Conservation (phyloP, 164 flowering plant genomes). For the Umbilicus rupestris region DNA sequence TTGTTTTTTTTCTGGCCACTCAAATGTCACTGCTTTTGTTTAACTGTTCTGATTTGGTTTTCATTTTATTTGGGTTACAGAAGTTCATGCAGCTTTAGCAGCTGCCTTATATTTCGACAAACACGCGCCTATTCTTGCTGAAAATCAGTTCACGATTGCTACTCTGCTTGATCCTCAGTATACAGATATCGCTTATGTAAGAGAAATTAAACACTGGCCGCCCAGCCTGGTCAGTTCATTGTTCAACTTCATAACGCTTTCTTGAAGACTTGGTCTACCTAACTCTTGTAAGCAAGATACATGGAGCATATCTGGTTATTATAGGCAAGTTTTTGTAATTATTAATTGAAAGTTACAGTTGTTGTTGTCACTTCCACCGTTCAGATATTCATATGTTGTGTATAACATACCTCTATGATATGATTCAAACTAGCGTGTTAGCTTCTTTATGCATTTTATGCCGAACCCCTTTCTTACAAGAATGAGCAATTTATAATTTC, state of each 20-base stretch:
- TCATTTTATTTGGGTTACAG: constrained; percentile 22
- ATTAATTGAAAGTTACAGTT: background rate
- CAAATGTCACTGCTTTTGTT: background rate
- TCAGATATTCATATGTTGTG: background rate
- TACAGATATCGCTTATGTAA: constrained; percentile 52
- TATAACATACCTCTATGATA: background rate
- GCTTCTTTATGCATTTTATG: background rate
- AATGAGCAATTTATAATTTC: background rate
- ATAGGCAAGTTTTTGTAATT: constrained; percentile 2
- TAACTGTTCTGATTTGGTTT: background rate
- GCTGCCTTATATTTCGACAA: constrained; percentile 59
- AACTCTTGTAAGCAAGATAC: background rate
- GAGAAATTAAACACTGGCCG: constrained; percentile 67
- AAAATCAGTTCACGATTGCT: constrained; percentile 63
- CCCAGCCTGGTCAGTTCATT: constrained; percentile 62
- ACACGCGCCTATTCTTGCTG: constrained; percentile 54
- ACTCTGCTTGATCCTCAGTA: constrained; percentile 64
- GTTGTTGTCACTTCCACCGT: background rate
- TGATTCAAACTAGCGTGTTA: background rate
- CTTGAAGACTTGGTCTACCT: constrained; percentile 16
- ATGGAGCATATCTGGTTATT: background rate
- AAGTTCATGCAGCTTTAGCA: constrained; percentile 69
- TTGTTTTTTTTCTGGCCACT: background rate
- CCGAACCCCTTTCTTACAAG: background rate
- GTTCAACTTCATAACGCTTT: constrained; percentile 53